Conservation (phyloP, 176 grass and related monocot species). For the Miscanthus lutarioriparius region DNA sequence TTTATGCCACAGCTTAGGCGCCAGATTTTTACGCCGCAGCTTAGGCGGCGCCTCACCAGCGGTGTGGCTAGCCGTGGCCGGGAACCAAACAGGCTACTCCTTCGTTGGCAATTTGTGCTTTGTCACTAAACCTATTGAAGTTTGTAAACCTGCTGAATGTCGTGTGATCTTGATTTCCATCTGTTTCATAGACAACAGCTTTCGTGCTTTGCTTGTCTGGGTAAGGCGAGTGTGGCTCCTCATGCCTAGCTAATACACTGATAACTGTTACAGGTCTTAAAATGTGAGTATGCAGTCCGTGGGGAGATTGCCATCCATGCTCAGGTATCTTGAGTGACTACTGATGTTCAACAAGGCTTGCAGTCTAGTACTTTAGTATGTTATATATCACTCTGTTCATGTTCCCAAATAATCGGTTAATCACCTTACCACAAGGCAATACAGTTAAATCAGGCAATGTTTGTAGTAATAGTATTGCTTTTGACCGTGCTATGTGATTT, state of each 20-base stretch:
- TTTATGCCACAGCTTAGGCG: too few species aligned
- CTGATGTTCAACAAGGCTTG: constrained; percentile 12
- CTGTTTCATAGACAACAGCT: background rate
- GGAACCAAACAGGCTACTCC: too few species aligned
- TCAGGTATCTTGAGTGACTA: constrained; percentile 60
- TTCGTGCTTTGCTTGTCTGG: constrained; percentile 17
- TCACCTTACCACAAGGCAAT: background rate
- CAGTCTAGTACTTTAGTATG: background rate
- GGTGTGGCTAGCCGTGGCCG: too few species aligned
- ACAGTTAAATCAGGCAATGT: background rate
- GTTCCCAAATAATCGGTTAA: background rate
- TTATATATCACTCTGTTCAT: constrained; percentile 15
- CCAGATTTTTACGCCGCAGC: too few species aligned
- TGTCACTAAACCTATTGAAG: constrained; percentile 2
- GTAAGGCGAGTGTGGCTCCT: background rate
- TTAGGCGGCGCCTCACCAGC: too few species aligned
- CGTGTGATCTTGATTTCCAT: constrained; percentile 1
- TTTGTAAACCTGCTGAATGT: background rate
- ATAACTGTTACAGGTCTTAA: constrained; percentile 62
- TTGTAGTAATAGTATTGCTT: background rate
- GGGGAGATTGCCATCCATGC: constrained; percentile 91
- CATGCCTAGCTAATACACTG: constrained; percentile 25
- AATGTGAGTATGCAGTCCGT: constrained; percentile 95
- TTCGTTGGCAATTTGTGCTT: constrained; percentile 12
- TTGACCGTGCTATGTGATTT: background rate